Evolutionary conservation across 768 basidiomycete genomes (phyloP).

Genomic region (Suillus discolor): DNA sequence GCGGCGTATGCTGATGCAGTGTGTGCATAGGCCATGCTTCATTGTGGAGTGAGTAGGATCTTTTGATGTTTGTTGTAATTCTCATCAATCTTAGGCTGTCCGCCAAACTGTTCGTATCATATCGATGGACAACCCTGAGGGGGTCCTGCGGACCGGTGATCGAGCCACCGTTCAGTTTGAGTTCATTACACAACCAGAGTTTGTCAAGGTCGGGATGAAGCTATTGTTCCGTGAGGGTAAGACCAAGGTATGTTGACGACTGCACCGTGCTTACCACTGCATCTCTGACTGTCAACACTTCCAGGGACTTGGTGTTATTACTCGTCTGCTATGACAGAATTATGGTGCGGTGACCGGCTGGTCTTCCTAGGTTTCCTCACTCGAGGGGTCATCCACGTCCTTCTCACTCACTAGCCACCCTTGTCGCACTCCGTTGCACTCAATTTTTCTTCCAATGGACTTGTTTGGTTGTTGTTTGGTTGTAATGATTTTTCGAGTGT

Average conservation of each 20-base stretch:
- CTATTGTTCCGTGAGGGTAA: constrained; percentile 93
- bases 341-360: background rate
- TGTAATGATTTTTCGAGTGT: background rate
- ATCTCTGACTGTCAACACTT: constrained; percentile 12
- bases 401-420: background rate
- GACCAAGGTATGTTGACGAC: constrained; percentile 68
- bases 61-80: constrained; percentile 4
- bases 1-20: background rate
- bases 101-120: constrained; percentile 91
- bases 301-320: constrained; percentile 80
- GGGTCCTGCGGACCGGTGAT: constrained; percentile 91
- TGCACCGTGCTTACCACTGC: constrained; percentile 4
- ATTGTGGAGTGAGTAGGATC: constrained; percentile 71
- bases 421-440: background rate
- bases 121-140: constrained; percentile 89
- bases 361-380: background rate
- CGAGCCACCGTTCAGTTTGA: constrained; percentile 93
- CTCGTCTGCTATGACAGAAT: constrained; percentile 53
- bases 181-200: constrained; percentile 91
- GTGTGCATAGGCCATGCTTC: constrained; percentile 75
- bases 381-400: background rate
- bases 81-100: constrained; percentile 56
- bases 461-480: background rate
- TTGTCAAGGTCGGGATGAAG: constrained; percentile 91
- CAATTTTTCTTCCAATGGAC: background rate